Conservation (phyloP, 495 filamentous ascomycete species). For the Xeromyces bisporus region DNA sequence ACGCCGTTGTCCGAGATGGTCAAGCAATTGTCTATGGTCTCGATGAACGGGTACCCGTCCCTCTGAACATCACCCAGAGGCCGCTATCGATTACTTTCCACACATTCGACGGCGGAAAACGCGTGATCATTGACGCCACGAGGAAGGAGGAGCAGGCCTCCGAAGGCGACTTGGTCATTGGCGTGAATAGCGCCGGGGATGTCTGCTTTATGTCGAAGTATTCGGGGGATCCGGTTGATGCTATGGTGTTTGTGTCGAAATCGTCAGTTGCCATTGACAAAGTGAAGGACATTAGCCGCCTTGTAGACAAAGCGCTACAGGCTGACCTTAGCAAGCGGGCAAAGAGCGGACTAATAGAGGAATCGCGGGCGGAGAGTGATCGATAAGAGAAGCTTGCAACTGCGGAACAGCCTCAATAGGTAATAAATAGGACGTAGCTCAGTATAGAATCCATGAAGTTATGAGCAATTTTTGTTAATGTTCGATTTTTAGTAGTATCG, state of each 20-base stretch:
- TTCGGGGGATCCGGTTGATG: slow-evolving; percentile 65
- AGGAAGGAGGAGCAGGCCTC: slow-evolving; percentile 73
- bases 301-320: slow-evolving; percentile 54
- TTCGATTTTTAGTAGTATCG: too few species aligned
- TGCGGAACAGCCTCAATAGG: too few species aligned
- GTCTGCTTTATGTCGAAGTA: slow-evolving; percentile 82
- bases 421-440: too few species aligned
- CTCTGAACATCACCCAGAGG: slow-evolving; percentile 73
- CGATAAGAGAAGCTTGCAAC: slow-evolving; percentile 14
- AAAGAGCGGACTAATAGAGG: slow-evolving; percentile 54
- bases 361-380: slow-evolving; percentile 75
- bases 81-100: slow-evolving; percentile 78
- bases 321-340: slow-evolving; percentile 62
- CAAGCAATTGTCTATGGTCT: slow-evolving; percentile 62
- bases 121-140: slow-evolving; percentile 59
- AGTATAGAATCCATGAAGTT: too few species aligned
- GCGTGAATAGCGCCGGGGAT: slow-evolving; percentile 77
- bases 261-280: slow-evolving; percentile 52
- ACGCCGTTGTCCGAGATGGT: slow-evolving; percentile 69
- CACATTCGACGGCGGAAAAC: slow-evolving; percentile 53
- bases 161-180: slow-evolving; percentile 69
- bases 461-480: too few species aligned
- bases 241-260: slow-evolving; percentile 55
- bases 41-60: slow-evolving; percentile 77
- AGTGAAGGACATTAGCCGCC: slow-evolving; percentile 57